Conservation (phyloP, 306 rosid species). For the Arachis hypogaea region DNA sequence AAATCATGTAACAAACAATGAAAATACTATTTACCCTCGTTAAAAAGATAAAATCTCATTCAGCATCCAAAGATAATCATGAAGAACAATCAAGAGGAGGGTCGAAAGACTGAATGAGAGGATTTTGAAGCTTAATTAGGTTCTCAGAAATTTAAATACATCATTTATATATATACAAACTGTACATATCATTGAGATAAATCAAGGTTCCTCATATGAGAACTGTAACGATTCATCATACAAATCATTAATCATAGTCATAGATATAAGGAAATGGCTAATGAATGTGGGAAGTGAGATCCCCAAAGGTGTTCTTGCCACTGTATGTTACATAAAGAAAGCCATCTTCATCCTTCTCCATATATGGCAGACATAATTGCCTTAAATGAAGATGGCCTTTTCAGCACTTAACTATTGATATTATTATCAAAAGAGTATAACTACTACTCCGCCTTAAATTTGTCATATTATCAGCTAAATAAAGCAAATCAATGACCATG, state of each 20-base stretch:
- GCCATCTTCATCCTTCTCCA: constrained; percentile 81
- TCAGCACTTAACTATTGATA: constrained; percentile 56
- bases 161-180: neutral
- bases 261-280: constrained; percentile 15
- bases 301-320: constrained; percentile 76
- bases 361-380: constrained; percentile 78
- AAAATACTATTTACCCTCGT: neutral
- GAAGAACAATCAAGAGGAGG: neutral
- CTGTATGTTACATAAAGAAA: constrained; percentile 81
- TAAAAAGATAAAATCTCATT: neutral
- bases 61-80: neutral
- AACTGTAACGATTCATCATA: constrained; percentile 37
- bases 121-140: constrained; percentile 21
- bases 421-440: neutral
- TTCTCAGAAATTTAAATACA: constrained; percentile 36
- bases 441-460: neutral
- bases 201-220: constrained; percentile 35
- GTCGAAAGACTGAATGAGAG: constrained; percentile 8
- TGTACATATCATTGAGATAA: constrained; percentile 41
- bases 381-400: constrained; percentile 82
- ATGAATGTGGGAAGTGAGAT: constrained; percentile 17
- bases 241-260: constrained; percentile 15
- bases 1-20: neutral
- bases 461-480: neutral
- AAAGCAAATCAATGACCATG: neutral